A percentile compares a stretch with the other conserved stretches of the same genome.
These are phyloP conservation scores for Zymoseptoria tritici DNA, from an alignment of 2,329 filamentous ascomycete genomes.

Conservation along the genomic window DNA sequence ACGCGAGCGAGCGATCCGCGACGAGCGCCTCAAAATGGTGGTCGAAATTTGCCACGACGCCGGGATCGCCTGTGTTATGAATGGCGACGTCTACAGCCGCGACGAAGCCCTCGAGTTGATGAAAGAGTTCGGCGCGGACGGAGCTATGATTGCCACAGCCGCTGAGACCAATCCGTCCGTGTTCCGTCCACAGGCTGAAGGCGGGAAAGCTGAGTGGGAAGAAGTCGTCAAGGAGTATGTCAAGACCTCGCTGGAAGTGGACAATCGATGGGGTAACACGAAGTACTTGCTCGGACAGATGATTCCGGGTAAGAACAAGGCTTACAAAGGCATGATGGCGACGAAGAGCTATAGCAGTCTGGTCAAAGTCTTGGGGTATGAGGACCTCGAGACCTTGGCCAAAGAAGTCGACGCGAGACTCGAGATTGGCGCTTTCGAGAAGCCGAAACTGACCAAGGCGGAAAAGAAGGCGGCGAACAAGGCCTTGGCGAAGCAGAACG, in stretches of 20 bases:
- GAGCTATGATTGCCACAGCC: conserved; percentile 92
- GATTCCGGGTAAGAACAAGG: conserved; percentile 68
- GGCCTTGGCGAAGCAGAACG: conserved; percentile 33
- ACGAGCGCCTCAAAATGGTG: conserved; percentile 75
- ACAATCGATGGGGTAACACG: conserved; percentile 86
- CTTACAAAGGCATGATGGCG: conserved; percentile 54
- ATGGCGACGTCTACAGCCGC: conserved; percentile 76
- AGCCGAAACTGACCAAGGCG: conserved; percentile 43
- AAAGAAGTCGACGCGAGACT: conserved; percentile 57
- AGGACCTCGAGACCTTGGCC: conserved; percentile 56
- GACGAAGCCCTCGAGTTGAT: conserved; percentile 67
- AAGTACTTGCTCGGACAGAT: conserved; percentile 84
- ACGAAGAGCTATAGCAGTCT: conserved; percentile 65
- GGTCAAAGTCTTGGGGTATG: conserved; percentile 57
- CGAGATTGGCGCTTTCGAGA: conserved; percentile 42
- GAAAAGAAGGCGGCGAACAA: conserved; percentile 39
- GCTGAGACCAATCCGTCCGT: conserved; percentile 88
- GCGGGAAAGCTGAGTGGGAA: conserved; percentile 65
- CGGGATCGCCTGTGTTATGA: conserved; percentile 90
- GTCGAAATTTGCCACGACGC: conserved; percentile 69
- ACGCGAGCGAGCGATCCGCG: conserved; percentile 73
- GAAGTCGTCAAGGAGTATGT: conserved; percentile 74
- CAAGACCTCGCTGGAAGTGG: conserved; percentile 61
- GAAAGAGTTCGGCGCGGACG: conserved; percentile 75
- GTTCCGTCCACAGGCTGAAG: conserved; percentile 63